Conservation (phyloP, 2,329 filamentous ascomycete genomes). For the Hymenoscyphus infarciens region DNA sequence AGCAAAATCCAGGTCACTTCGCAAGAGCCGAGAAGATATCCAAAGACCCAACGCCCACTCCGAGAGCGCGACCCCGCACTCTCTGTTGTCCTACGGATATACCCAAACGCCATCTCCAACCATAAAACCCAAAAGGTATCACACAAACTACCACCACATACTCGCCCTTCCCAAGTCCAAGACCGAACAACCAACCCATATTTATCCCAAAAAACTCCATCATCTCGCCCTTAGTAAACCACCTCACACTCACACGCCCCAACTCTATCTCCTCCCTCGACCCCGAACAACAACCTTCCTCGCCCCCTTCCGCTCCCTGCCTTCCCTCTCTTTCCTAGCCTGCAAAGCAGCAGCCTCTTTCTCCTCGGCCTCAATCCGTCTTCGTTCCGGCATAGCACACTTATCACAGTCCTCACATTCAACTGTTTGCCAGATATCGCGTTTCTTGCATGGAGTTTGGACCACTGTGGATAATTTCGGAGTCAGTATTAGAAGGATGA, state of each 20-base stretch:
- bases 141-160: too few species aligned
- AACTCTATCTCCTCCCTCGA: not conserved
- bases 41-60: too few species aligned
- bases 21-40: not conserved
- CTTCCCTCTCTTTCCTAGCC: not conserved
- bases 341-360: not conserved
- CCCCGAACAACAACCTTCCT: not conserved
- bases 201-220: too few species aligned
- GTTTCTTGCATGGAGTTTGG: constrained; percentile 33
- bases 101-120: too few species aligned
- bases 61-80: too few species aligned
- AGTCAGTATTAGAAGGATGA: too few species aligned
- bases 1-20: not conserved
- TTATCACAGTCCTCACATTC: constrained; percentile 32
- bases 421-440: constrained; percentile 32
- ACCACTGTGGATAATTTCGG: constrained; percentile 14
- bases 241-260: not conserved
- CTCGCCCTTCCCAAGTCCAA: too few species aligned
- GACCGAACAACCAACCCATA: too few species aligned
- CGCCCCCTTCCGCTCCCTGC: not conserved
- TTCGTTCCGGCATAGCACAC: constrained; percentile 25
- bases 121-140: too few species aligned
- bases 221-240: not conserved
- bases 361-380: constrained; percentile 5
- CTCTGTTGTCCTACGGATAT: too few species aligned